A percentile compares a stretch with the other conserved stretches of the same genome.
These are phyloP conservation scores for Pestalotiopsis sp. DNA, from an alignment of 2,329 filamentous ascomycete species.

Conservation along the genomic window DNA sequence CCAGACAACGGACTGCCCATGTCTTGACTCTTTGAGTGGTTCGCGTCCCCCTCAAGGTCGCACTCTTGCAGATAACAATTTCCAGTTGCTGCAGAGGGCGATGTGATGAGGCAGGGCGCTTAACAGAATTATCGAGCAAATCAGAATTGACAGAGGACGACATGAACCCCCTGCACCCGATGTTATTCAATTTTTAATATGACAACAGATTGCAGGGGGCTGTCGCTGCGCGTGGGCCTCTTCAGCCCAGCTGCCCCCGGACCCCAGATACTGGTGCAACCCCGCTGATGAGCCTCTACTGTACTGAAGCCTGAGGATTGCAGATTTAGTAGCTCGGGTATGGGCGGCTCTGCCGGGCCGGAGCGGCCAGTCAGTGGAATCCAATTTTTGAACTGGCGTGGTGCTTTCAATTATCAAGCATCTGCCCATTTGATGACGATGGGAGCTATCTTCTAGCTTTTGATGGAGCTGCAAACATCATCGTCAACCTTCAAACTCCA, in stretches of 20 bases:
- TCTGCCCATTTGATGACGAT: background rate
- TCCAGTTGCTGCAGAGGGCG: background rate
- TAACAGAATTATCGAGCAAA: background rate
- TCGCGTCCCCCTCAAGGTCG: background rate
- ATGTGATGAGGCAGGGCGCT: conserved; percentile 13
- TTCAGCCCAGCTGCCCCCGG: background rate
- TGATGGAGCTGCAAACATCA: background rate
- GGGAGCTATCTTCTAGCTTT: background rate
- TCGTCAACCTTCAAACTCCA: background rate
- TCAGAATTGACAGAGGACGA: background rate
- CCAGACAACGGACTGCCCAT: background rate
- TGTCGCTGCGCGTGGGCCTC: background rate
- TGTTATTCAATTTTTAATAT: background rate
- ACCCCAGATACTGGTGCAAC: background rate
- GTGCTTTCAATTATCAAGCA: background rate
- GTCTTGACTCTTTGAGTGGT: background rate
- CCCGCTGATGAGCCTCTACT: background rate
- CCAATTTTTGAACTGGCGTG: background rate
- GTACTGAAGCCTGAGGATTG: background rate
- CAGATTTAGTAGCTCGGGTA: background rate
- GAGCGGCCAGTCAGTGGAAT: background rate
- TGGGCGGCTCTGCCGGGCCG: background rate
- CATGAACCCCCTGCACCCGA: background rate
- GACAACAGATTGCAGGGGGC: background rate
- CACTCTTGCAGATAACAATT: background rate